Evolutionary conservation across 257 asterid genomes (phyloP).

Genomic region (Solanum okadae): DNA sequence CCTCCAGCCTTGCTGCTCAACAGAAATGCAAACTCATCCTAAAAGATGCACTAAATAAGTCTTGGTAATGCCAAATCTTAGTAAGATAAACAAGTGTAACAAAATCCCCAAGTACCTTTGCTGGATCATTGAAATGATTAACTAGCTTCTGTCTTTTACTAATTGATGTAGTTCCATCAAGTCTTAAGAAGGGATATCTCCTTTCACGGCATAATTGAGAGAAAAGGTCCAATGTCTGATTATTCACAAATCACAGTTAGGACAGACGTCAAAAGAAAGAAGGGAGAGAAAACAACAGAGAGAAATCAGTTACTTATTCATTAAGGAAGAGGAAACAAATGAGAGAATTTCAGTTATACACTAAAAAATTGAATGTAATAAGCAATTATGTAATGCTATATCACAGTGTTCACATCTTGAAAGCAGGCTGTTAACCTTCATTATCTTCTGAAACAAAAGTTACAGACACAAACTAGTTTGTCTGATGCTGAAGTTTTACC

Average conservation of each 20-base stretch:
- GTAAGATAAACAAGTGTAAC: neutral
- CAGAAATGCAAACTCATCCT: slow-evolving; percentile 97
- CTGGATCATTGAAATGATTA: slow-evolving; percentile 72
- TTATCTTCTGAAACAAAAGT: neutral
- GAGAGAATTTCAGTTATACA: neutral
- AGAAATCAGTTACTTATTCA: neutral
- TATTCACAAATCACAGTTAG: slow-evolving; percentile 9
- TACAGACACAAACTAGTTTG: neutral
- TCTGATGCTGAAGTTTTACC: neutral
- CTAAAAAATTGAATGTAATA: neutral
- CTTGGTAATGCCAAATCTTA: slow-evolving; percentile 1
- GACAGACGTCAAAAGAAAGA: slow-evolving; percentile 1
- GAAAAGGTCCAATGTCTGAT: slow-evolving; percentile 88
- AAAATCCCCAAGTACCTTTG: slow-evolving; percentile 42
- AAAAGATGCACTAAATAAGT: slow-evolving; percentile 7
- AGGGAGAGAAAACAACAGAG: neutral
- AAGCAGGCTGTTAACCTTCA: neutral
- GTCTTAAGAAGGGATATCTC: slow-evolving; percentile 88
- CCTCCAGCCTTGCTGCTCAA: slow-evolving; percentile 99
- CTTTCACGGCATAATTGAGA: slow-evolving; percentile 96
- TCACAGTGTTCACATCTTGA: neutral
- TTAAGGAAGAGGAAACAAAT: neutral
- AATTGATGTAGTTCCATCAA: slow-evolving; percentile 92
- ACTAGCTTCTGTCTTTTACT: slow-evolving; percentile 94
- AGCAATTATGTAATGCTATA: neutral